phyloP scores from a whole-genome alignment of 805 yeast species.

The Candida maris region DNA sequence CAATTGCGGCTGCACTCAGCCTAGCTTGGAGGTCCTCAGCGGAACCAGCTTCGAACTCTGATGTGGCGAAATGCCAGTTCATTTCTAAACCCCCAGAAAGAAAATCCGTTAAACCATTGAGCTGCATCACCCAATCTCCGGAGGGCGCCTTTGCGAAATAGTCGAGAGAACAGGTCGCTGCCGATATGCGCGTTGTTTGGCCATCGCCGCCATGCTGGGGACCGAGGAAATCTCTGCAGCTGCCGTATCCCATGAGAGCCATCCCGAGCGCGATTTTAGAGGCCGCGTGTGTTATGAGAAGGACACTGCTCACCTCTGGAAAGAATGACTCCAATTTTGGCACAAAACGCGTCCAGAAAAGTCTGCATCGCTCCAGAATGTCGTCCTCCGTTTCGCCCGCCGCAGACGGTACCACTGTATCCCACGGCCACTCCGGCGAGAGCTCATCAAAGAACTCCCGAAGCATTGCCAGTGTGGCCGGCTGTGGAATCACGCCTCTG shows the following conservation, averaged over 20 bases:
- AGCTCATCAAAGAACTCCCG: conserved; percentile 50
- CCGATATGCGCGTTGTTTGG: conserved; percentile 42
- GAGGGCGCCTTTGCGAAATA: conserved; percentile 39
- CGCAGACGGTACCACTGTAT: conserved; percentile 53
- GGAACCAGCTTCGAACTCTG: conserved; percentile 79
- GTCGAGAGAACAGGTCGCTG: conserved; percentile 86
- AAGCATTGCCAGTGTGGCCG: conserved; percentile 52
- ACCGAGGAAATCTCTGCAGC: conserved; percentile 51
- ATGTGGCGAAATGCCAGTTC: conserved; percentile 80
- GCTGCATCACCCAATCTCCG: conserved; percentile 53
- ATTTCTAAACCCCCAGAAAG: conserved; percentile 80
- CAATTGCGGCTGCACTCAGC: conserved; percentile 11
- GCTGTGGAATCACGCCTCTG: conserved; percentile 64
- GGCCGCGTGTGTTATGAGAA: conserved; percentile 92
- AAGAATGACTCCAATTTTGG: conserved; percentile 50
- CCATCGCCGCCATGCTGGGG: conserved; percentile 39
- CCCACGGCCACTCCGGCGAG: conserved; percentile 45
- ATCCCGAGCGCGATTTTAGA: conserved; percentile 85
- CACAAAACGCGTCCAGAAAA: conserved; percentile 54
- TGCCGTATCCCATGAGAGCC: conserved; percentile 53
- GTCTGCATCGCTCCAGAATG: conserved; percentile 57
- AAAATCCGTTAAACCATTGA: conserved; percentile 74
- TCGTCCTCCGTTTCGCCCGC: conserved; percentile 74
- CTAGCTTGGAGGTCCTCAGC: conserved; percentile 75
- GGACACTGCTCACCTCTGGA: conserved; percentile 59